Conservation (phyloP, 2,329 filamentous ascomycete genomes). For the Biscogniauxia marginata region DNA sequence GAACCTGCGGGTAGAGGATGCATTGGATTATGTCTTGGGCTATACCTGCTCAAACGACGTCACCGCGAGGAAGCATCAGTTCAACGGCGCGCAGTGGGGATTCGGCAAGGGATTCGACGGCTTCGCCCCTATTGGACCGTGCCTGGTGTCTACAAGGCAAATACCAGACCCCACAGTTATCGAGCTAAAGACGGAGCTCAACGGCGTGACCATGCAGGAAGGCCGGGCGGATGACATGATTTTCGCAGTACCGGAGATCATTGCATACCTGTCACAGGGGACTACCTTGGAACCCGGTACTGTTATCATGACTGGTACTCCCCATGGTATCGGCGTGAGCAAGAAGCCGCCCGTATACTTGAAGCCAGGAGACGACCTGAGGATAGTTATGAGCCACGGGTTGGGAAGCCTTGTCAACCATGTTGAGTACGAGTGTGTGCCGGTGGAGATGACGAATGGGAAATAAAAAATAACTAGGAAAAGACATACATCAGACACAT, state of each 20-base stretch:
- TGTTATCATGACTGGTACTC: slow-evolving; percentile 30
- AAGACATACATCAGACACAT: too few species aligned
- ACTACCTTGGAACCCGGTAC: slow-evolving; percentile 27
- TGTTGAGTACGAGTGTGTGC: background rate
- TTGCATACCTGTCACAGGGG: slow-evolving; percentile 25
- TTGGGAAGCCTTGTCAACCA: background rate
- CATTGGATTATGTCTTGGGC: slow-evolving; percentile 43
- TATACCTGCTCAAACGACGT: slow-evolving; percentile 50
- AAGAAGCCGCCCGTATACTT: slow-evolving; percentile 10
- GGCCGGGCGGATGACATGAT: slow-evolving; percentile 24
- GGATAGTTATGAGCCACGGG: slow-evolving; percentile 4
- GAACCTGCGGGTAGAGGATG: slow-evolving; percentile 37
- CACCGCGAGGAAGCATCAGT: slow-evolving; percentile 43
- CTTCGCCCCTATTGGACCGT: slow-evolving; percentile 46
- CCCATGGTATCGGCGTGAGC: slow-evolving; percentile 12
- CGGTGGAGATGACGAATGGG: background rate
- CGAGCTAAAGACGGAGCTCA: slow-evolving; percentile 19
- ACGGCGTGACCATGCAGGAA: slow-evolving; percentile 25
- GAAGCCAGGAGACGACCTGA: slow-evolving; percentile 9
- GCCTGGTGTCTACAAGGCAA: slow-evolving; percentile 26
- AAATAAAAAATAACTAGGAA: too few species aligned
- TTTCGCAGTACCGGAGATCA: slow-evolving; percentile 30
- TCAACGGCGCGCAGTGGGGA: slow-evolving; percentile 47
- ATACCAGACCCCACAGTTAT: slow-evolving; percentile 1
- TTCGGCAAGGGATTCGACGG: slow-evolving; percentile 50